Conservation (phyloP, 1,139 yeast genomes). For the Candida freyschussii region DNA sequence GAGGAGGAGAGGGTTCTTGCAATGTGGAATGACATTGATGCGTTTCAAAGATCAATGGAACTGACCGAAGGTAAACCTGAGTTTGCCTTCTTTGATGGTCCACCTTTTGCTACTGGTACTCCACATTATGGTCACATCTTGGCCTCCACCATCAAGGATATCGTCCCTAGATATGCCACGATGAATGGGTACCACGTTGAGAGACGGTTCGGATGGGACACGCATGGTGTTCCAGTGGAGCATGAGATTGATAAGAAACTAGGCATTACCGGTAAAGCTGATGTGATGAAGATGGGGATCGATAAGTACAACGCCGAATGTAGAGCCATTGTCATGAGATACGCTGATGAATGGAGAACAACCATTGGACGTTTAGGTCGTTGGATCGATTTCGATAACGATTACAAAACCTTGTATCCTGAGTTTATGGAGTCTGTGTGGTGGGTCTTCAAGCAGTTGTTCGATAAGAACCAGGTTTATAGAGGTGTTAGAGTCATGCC, state of each 20-base stretch:
- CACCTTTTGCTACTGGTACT: conserved; percentile 98
- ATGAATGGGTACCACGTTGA: conserved; percentile 96
- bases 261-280: conserved; percentile 89
- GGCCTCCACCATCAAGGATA: conserved; percentile 95
- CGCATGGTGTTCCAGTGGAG: conserved; percentile 98
- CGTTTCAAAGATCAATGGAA: conserved; percentile 83
- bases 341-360: conserved; percentile 90
- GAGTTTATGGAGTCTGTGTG: conserved; percentile 96
- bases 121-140: conserved; percentile 98
- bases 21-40: conserved; percentile 86
- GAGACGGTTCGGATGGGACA: conserved; percentile 99
- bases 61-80: conserved; percentile 81
- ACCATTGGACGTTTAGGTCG: conserved; percentile 94
- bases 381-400: conserved; percentile 99
- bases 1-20: conserved; percentile 81
- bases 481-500: conserved; percentile 98
- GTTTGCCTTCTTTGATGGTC: conserved; percentile 96
- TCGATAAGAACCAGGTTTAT: conserved; percentile 80
- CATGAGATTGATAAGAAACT: conserved; percentile 97
- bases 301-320: conserved; percentile 93
- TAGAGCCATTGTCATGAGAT: conserved; percentile 95
- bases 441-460: conserved; percentile 96
- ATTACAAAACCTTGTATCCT: conserved; percentile 95
- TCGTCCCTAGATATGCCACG: conserved; percentile 95
- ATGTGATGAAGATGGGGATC: conserved; percentile 89